Base-by-base conservation (phyloP, 2,329 filamentous ascomycete genomes). In the Neoascochyta sp. region DNA sequence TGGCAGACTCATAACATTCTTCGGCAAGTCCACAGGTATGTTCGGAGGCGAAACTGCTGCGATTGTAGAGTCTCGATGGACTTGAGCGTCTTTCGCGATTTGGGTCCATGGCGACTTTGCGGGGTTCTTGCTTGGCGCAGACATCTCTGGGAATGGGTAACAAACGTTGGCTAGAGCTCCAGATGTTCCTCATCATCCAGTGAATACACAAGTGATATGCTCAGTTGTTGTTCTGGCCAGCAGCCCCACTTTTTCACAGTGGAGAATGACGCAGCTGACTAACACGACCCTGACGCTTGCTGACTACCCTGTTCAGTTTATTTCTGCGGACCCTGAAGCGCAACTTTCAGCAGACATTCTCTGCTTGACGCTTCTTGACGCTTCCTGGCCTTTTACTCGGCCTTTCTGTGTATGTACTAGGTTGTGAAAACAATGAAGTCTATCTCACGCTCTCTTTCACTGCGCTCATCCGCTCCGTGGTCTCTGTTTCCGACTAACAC, bases 41-140 rank as follows among this genome's bases (percentile, higher is more conserved):
- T 27, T n/a, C 7, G 53, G 50, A 24, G 48, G 47, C 10, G 36
- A 34, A 4, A 57, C 25, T 6, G 32, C 21, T 10, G 36, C 29
- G 25, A 60, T 50, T 4, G 45, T 55, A 5, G 33, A 34, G 22
- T 54, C 48, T 19, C 55, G 50, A 36, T 57, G 22, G n/a, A 39
- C 24, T 30, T 52, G 51, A 5, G 54, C 54, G 27, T 54, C 45
- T 32, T 40, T 28, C 11, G 51, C 52, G 12, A 57, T 40, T 1
- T 45, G 42, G 23, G 50, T 41, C 54, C 54, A 60, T 16, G 44
- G 27, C 12, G 31, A 32, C 24, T 36, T 43, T 1, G 34, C 11
- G 3, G 15, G 20, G n/a, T 37, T 31, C 4, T 20, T 17, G 17
- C 34, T 48, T 12, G 39, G 22, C n/a, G 36, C 18, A 25, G 39